Evolutionary conservation across 257 asterid species (phyloP).

Genomic region (Cruciata laevipes): DNA sequence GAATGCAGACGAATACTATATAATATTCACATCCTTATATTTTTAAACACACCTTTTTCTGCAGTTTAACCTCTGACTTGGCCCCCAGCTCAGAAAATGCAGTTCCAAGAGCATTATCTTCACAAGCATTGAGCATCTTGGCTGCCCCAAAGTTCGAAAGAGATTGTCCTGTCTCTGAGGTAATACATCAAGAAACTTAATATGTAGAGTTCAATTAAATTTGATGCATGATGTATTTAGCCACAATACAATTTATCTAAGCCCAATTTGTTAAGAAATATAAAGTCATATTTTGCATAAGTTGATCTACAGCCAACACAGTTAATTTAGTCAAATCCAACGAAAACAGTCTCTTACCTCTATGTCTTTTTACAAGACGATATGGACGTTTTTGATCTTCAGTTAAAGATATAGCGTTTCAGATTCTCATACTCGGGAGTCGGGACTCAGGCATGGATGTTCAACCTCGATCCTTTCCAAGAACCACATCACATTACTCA

Average conservation of each 20-base stretch:
- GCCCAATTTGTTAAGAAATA: not conserved
- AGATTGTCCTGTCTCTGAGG: too few species aligned
- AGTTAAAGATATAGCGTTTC: slow-evolving; percentile 80
- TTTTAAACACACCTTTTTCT: too few species aligned
- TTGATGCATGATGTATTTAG: too few species aligned
- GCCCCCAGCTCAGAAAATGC: slow-evolving; percentile 85
- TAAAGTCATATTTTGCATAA: too few species aligned
- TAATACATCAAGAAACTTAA: too few species aligned
- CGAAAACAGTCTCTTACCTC: slow-evolving; percentile 38
- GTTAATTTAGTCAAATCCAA: not conserved
- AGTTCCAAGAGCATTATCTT: slow-evolving; percentile 76
- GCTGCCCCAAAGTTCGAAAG: too few species aligned
- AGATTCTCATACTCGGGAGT: slow-evolving; percentile 73
- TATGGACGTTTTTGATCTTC: slow-evolving; percentile 96
- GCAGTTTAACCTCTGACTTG: too few species aligned
- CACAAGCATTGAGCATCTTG: slow-evolving; percentile 73
- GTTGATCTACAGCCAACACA: too few species aligned
- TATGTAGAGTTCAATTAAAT: too few species aligned
- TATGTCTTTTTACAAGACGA: slow-evolving; percentile 93
- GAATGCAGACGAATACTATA: too few species aligned
- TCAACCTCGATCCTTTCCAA: slow-evolving; percentile 88
- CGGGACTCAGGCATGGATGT: slow-evolving; percentile 38
- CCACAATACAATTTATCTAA: not conserved
- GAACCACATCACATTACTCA: slow-evolving; percentile 92
- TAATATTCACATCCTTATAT: too few species aligned